phyloP scores from a whole-genome alignment of 2,329 filamentous ascomycete genomes.

The Arthroderma sp. region DNA sequence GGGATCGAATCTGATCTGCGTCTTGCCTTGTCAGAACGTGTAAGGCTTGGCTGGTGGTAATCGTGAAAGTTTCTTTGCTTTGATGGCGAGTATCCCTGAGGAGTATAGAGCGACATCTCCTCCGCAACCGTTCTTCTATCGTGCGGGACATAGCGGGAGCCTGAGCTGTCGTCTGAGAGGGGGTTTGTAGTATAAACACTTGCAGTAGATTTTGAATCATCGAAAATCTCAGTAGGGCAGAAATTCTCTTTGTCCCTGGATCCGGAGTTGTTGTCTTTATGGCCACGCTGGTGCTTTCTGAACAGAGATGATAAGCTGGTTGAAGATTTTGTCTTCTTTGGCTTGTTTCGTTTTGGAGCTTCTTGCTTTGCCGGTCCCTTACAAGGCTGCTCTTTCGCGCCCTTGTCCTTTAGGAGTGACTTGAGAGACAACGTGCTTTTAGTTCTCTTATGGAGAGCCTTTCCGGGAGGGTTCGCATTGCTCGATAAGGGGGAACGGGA shows the following conservation, averaged over 20 bases:
- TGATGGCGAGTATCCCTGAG: constrained; percentile 47
- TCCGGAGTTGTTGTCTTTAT: constrained; percentile 46
- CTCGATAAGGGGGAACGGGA: constrained; percentile 1
- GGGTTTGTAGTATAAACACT: neutral
- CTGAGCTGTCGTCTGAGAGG: constrained; percentile 19
- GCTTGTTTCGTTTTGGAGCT: constrained; percentile 30
- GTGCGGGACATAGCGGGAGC: constrained; percentile 34
- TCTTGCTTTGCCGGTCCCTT: constrained; percentile 24
- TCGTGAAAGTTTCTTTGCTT: constrained; percentile 52
- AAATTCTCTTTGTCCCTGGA: constrained; percentile 64
- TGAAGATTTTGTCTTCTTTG: constrained; percentile 67
- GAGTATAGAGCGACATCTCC: constrained; percentile 48
- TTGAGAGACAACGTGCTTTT: constrained; percentile 44
- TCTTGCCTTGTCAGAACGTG: constrained; percentile 34
- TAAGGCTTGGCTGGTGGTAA: constrained; percentile 37
- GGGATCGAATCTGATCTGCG: constrained; percentile 42
- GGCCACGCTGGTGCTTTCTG: constrained; percentile 57
- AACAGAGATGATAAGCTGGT: constrained; percentile 70
- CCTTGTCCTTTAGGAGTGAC: constrained; percentile 37
- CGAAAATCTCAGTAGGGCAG: constrained; percentile 41
- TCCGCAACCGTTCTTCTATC: constrained; percentile 38
- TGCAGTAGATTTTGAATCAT: constrained; percentile 6
- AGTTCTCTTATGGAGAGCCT: constrained; percentile 40
- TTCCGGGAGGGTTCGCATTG: constrained; percentile 25
- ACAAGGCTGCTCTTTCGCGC: constrained; percentile 32